Conservation (phyloP, 176 grass and related monocot genomes). For the Pontederia paniculata region DNA sequence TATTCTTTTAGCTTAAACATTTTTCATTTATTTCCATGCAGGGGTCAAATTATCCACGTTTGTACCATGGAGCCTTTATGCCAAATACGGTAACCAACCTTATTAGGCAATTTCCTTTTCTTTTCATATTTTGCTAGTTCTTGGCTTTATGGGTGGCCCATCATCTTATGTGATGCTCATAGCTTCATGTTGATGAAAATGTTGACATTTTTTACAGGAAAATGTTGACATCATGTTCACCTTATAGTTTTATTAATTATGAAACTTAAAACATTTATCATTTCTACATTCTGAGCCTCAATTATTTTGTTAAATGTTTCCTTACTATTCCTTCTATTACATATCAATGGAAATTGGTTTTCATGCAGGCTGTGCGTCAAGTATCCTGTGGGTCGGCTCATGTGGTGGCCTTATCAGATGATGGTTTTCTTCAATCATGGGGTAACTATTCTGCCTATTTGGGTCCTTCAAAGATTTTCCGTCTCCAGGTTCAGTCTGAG, state of each 20-base stretch:
- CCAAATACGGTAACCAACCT: conserved; percentile 70
- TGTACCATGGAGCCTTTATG: conserved; percentile 75
- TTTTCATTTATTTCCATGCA: conserved; percentile 31
- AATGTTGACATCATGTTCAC: not conserved
- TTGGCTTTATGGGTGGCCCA: too few species aligned
- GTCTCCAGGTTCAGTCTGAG: not conserved
- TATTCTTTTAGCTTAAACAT: not conserved
- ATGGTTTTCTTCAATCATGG: conserved; percentile 90
- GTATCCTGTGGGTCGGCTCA: conserved; percentile 87
- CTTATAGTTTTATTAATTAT: too few species aligned
- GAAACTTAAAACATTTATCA: not conserved
- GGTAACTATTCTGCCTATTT: conserved; percentile 31
- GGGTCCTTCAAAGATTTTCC: not conserved
- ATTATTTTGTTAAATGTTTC: not conserved
- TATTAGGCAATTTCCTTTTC: too few species aligned
- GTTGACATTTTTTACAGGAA: too few species aligned
- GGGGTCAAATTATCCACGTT: conserved; percentile 74
- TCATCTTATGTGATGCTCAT: too few species aligned
- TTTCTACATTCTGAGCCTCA: not conserved
- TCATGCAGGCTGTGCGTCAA: conserved; percentile 55
- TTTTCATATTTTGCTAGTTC: too few species aligned
- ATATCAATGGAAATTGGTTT: conserved; percentile 2
- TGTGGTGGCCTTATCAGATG: conserved; percentile 73
- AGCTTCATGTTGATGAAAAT: too few species aligned
- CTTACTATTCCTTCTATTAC: not conserved